phyloP scores from a whole-genome alignment of 345 rosid species.

The Psidium friedrichsthalianum region DNA sequence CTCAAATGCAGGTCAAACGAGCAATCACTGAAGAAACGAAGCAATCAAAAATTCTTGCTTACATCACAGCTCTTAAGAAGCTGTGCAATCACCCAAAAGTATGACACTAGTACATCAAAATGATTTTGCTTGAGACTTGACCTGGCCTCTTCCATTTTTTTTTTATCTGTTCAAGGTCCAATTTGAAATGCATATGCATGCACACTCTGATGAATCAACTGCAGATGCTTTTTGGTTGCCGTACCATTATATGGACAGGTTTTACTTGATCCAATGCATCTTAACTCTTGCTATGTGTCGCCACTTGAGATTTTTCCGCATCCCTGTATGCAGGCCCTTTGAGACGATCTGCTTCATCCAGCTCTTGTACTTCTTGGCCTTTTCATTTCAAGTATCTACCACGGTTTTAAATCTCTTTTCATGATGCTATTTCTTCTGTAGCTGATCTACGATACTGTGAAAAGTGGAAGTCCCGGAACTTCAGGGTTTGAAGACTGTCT shows the following conservation, averaged over 20 bases:
- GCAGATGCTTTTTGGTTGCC: not conserved
- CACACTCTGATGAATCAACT: not conserved
- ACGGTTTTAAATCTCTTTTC: constrained; percentile 2
- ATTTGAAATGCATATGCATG: not conserved
- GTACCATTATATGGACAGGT: not conserved
- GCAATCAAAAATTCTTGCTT: constrained; percentile 88
- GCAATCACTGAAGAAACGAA: constrained; percentile 74
- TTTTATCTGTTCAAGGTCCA: not conserved
- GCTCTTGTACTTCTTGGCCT: not conserved
- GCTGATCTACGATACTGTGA: constrained; percentile 92
- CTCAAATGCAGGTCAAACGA: constrained; percentile 55
- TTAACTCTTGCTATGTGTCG: not conserved
- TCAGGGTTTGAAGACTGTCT: constrained; percentile 81
- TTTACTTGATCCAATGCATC: not conserved
- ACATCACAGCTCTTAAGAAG: constrained; percentile 97
- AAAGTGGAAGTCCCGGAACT: constrained; percentile 65
- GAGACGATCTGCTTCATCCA: not conserved
- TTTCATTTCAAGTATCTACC: not conserved
- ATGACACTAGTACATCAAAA: not conserved
- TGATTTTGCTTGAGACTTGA: not conserved
- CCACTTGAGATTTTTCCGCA: not conserved
- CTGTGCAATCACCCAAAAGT: constrained; percentile 99
- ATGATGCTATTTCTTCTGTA: constrained; percentile 21
- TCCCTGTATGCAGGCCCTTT: not conserved
- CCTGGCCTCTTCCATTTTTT: not conserved